Base-by-base conservation (phyloP, 177 flowering plant species). In the Vitis hybrid region DNA sequence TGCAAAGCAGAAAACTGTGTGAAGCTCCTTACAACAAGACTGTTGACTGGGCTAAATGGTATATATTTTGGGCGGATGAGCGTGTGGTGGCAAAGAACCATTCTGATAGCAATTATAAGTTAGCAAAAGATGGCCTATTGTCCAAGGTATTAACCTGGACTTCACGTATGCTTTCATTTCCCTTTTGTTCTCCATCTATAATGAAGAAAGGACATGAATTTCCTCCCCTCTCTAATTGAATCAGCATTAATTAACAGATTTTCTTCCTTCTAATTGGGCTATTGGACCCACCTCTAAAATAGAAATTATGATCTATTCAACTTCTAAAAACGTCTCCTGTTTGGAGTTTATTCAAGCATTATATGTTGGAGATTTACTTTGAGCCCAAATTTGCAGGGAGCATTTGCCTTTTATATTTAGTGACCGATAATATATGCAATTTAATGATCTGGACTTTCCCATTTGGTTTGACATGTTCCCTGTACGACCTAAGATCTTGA, bases 21-120 rank as follows among this genome's bases (percentile, higher is more conserved):
- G 86, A 88, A 78, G 83, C 89, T 61, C 98, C 94, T 64, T 89
- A 91, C 75, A 80, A 70, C 76, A 86, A 83, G 80, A 88, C 94
- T 9, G 85, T 93, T 45, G 94, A 93, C 67, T 91, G 98, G 98
- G 83, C 84, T 21, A 91, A 86, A 71, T 91, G 98, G 97, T 75
- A 93, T 69, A 72, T 93, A 58, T 91, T 89, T 79, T 93, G 94
- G 98, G 98, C 81, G 5, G 98, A 91, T 51, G 97, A 93, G 73
- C 88, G 93, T 51, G 92, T 88, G 30, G 98, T 93, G 30, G 81
- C 93, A 0, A 93, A 89, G 75, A 86, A 50, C 69, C 98, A 93
- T 63, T 64, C 78, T 2, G 94, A 91, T 68, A 93, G 97, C 87
- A 93, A 93, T 69, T 91, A 93, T 58, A 91, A 85, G 85, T 82